Conservation (phyloP, 83 land plant genomes). For the Picea mariana region DNA sequence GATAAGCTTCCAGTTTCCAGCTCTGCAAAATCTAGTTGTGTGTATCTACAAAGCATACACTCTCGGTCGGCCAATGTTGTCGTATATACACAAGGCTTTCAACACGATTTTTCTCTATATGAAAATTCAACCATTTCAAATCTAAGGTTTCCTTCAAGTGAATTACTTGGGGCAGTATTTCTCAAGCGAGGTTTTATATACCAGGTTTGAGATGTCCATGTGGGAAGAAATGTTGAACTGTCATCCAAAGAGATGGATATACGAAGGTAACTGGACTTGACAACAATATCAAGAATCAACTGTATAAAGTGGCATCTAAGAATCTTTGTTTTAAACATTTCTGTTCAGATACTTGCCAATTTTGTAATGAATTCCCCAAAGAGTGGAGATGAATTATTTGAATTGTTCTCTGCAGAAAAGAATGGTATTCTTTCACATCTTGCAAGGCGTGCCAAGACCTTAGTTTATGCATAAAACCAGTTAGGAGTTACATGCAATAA, state of each 20-base stretch:
- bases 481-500: conserved; percentile 96
- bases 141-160: no score
- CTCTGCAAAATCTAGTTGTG: no score
- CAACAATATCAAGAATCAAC: conserved; percentile 77
- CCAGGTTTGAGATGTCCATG: no score
- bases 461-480: conserved; percentile 87
- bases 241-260: conserved; percentile 79
- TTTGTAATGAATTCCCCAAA: conserved; percentile 98
- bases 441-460: conserved; percentile 86
- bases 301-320: conserved; percentile 94
- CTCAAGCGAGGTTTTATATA: no score
- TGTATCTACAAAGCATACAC: no score
- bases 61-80: no score
- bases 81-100: no score
- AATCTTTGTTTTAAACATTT: conserved; percentile 90
- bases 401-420: conserved; percentile 65
- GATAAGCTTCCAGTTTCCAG: no score
- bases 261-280: conserved; percentile 95
- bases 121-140: no score
- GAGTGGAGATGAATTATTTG: conserved; percentile 93
- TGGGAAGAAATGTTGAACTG: no score
- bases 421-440: conserved; percentile 85
- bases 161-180: no score
- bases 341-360: conserved; percentile 96
- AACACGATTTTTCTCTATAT: no score